phyloP scores from a whole-genome alignment of 1,284 basidiomycete genomes.

The Cryptococcus sp. region DNA sequence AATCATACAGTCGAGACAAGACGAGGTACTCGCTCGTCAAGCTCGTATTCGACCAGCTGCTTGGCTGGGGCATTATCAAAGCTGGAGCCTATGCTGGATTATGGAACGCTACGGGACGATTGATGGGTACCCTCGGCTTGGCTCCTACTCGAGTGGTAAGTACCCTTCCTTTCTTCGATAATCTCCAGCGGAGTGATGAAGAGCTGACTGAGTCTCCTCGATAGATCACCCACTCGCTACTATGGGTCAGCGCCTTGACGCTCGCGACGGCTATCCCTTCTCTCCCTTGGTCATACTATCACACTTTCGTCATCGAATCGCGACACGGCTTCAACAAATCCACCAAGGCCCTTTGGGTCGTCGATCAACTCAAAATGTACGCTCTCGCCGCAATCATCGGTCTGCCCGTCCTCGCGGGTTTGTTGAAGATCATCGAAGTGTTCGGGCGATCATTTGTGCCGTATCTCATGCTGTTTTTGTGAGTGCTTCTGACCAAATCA shows the following conservation, averaged over 20 bases:
- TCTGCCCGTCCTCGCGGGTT: conserved; percentile 79
- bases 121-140: conserved; percentile 58
- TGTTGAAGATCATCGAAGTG: conserved; percentile 89
- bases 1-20: conserved; percentile 89
- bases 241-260: conserved; percentile 71
- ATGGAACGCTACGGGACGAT: conserved; percentile 59
- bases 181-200: not conserved
- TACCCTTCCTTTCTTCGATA: conserved; percentile 6
- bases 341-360: conserved; percentile 70
- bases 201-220: conserved; percentile 19
- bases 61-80: conserved; percentile 72
- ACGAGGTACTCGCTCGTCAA: conserved; percentile 78
- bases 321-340: conserved; percentile 97
- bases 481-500: conserved; percentile 47
- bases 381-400: conserved; percentile 74
- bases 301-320: conserved; percentile 92
- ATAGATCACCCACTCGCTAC: conserved; percentile 80
- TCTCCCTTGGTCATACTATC: conserved; percentile 75
- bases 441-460: conserved; percentile 87
- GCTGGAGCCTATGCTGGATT: conserved; percentile 76
- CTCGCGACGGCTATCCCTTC: conserved; percentile 68
- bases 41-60: conserved; percentile 68
- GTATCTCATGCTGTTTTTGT: conserved; percentile 85
- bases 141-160: conserved; percentile 37
- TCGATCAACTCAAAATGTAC: conserved; percentile 80